Evolutionary conservation across 2,329 filamentous ascomycete species (phyloP).

Genomic region (Xenoacremonium recifei): DNA sequence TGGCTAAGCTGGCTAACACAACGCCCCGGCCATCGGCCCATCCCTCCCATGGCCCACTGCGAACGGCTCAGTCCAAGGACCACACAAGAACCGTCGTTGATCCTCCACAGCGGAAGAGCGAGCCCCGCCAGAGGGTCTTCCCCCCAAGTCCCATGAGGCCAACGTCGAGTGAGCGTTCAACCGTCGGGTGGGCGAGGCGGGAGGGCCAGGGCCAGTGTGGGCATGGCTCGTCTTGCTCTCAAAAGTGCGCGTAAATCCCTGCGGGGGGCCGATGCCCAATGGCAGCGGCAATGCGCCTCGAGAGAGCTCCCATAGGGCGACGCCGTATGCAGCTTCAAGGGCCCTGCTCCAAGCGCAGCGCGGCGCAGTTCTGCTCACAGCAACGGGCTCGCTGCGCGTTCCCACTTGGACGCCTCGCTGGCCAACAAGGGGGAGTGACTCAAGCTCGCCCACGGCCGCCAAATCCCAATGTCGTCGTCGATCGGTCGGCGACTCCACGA

Average conservation of each 20-base stretch:
- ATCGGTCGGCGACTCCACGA: slow-evolving; percentile 25
- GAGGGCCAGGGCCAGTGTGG: not conserved
- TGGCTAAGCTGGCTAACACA: no score
- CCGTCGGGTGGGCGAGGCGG: slow-evolving; percentile 1
- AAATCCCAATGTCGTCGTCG: slow-evolving; percentile 3
- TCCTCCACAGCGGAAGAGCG: slow-evolving; percentile 6
- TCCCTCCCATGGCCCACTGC: slow-evolving; percentile 22
- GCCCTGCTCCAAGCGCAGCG: slow-evolving; percentile 37
- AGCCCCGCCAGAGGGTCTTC: slow-evolving; percentile 20
- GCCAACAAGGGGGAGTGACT: slow-evolving; percentile 22
- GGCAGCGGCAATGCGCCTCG: slow-evolving; percentile 20
- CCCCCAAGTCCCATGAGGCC: not conserved
- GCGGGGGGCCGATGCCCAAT: slow-evolving; percentile 37
- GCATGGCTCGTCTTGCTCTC: slow-evolving; percentile 11
- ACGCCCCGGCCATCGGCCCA: slow-evolving; percentile 21
- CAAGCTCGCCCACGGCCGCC: not conserved
- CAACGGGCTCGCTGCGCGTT: slow-evolving; percentile 11
- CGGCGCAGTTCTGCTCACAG: slow-evolving; percentile 39
- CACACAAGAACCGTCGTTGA: slow-evolving; percentile 12
- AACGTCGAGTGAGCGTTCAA: not conserved
- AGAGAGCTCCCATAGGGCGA: slow-evolving; percentile 30
- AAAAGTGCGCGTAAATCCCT: slow-evolving; percentile 23
- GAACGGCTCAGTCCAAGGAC: slow-evolving; percentile 15
- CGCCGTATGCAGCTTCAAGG: slow-evolving; percentile 29
- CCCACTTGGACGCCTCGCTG: slow-evolving; percentile 16